These are phyloP conservation scores for Thozetella sp. DNA, from an alignment of 495 filamentous ascomycete genomes.

Conservation along the genomic window DNA sequence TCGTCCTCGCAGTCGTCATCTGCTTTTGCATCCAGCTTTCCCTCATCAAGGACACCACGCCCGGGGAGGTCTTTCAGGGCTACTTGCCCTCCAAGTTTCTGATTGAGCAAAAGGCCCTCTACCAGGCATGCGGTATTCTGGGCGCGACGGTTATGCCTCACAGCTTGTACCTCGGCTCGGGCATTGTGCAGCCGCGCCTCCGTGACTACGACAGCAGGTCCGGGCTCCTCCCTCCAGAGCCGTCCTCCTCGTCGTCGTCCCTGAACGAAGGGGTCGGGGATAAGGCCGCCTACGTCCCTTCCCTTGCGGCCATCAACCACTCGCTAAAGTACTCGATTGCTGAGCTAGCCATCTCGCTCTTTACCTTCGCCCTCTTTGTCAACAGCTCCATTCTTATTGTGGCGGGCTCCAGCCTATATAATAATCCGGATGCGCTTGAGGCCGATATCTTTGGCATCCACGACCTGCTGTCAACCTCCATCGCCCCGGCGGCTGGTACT, in stretches of 20 bases:
- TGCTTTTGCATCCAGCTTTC: conserved; percentile 91
- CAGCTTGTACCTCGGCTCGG: conserved; percentile 85
- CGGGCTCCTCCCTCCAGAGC: conserved; percentile 51
- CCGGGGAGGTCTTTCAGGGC: conserved; percentile 81
- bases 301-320: conserved; percentile 72
- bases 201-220: conserved; percentile 70
- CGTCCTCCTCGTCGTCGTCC: conserved; percentile 22
- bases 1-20: conserved; percentile 85
- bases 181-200: conserved; percentile 82
- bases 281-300: conserved; percentile 72
- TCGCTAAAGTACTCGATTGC: conserved; percentile 82
- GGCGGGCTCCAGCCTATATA: conserved; percentile 77
- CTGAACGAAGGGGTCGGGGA: conserved; percentile 24
- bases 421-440: conserved; percentile 52
- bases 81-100: conserved; percentile 78
- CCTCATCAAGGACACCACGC: conserved; percentile 66
- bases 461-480: conserved; percentile 65
- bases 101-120: conserved; percentile 68
- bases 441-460: conserved; percentile 87
- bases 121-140: conserved; percentile 89
- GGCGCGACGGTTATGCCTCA: conserved; percentile 96
- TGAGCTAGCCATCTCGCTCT: conserved; percentile 76
- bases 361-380: conserved; percentile 92
- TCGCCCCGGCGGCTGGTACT: conserved; percentile 72
- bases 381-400: conserved; percentile 91